phyloP scores from a whole-genome alignment of 305 asterid species.

The Coffea humblotiana region DNA sequence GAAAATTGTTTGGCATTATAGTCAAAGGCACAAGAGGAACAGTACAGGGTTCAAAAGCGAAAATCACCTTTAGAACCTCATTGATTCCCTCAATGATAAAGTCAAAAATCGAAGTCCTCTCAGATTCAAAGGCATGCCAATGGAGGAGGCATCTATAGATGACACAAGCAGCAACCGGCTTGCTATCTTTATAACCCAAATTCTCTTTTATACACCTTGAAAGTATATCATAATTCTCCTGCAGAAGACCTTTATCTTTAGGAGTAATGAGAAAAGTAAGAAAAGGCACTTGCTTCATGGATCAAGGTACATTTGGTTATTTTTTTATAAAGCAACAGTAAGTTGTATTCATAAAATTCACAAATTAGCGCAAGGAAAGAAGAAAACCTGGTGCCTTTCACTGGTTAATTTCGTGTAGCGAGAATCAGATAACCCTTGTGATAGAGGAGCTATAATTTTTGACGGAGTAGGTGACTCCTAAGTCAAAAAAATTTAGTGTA shows the following conservation, averaged over 20 bases:
- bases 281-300: background rate
- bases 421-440: slow-evolving; percentile 81
- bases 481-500: slow-evolving; percentile 25
- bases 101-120: slow-evolving; percentile 87
- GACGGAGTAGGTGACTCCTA: slow-evolving; percentile 99
- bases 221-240: slow-evolving; percentile 78
- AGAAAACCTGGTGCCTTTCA: slow-evolving; percentile 79
- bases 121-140: slow-evolving; percentile 95
- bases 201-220: slow-evolving; percentile 85
- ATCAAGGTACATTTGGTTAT: background rate
- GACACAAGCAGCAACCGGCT: slow-evolving; percentile 90
- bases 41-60: background rate
- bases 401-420: slow-evolving; percentile 68
- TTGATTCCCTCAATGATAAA: slow-evolving; percentile 77
- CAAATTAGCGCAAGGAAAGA: slow-evolving; percentile 23
- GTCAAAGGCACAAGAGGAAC: background rate
- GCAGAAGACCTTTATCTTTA: slow-evolving; percentile 23
- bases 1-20: background rate
- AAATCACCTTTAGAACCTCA: slow-evolving; percentile 73
- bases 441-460: slow-evolving; percentile 59
- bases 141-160: slow-evolving; percentile 91
- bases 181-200: slow-evolving; percentile 89
- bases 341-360: background rate
- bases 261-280: background rate
- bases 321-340: background rate